Percentiles rank a stretch among this genome's conserved stretches.
Conservation (phyloP, 257 asterid genomes). For the Gardenia jasminoides region DNA sequence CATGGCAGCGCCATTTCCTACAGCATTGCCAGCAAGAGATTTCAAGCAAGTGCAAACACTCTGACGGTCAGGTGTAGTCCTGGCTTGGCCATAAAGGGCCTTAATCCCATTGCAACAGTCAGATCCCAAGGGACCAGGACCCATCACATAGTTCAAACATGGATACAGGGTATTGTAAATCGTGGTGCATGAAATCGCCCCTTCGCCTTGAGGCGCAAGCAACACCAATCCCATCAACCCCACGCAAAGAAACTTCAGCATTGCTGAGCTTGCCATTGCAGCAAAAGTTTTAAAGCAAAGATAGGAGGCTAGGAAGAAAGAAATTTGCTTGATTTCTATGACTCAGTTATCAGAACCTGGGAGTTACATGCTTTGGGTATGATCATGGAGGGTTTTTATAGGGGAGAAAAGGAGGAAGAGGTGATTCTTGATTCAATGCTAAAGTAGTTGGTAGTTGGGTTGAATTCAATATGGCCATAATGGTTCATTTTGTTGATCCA, state of each 20-base stretch:
- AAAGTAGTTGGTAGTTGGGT: not conserved
- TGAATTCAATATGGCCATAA: not conserved
- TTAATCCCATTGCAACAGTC: constrained; percentile 26
- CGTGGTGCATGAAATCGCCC: constrained; percentile 8
- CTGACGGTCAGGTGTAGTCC: constrained; percentile 20
- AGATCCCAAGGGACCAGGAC: not conserved
- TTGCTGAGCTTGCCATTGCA: constrained; percentile 7
- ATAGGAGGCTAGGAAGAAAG: not conserved
- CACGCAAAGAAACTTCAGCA: constrained; percentile 12
- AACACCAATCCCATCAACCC: constrained; percentile 1
- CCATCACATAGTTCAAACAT: constrained; percentile 20
- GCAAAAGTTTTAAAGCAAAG: not conserved
- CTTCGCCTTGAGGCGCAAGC: constrained; percentile 17
- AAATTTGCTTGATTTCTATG: not conserved
- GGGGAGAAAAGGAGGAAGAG: not conserved
- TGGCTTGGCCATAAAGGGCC: constrained; percentile 6
- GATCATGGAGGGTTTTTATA: not conserved
- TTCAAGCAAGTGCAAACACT: constrained; percentile 32
- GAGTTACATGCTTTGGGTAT: not conserved
- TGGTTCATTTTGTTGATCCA: not conserved
- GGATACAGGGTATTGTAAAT: constrained; percentile 14
- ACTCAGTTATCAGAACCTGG: not conserved
- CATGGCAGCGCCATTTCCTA: not conserved
- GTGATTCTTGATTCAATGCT: not conserved
- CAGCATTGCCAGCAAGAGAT: not conserved